Evolutionary conservation across 73 alveolate species (phyloP), one percentile per base, ranked within the genome.

Genomic region (Durusdinium trenchii): DNA sequence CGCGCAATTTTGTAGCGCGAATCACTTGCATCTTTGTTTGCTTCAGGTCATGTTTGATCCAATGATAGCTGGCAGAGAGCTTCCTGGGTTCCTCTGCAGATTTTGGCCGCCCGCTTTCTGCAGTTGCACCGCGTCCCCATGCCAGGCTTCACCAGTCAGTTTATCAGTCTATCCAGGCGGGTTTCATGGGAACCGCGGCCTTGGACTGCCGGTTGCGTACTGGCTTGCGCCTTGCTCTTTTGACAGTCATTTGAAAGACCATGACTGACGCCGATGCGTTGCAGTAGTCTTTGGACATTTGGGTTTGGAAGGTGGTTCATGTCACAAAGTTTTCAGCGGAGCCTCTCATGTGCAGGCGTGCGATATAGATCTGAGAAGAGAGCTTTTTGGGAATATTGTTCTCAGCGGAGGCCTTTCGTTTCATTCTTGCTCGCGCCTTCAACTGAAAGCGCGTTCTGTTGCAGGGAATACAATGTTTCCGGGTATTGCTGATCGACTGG

Each of bases 391-490:
- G 91, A 94, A 92, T 95, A 84, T 99, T 69, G 95, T 99, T 46
- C 91, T 99, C 73, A 99, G 99, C 69, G 99, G 99, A 83, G 99
- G 99, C 60, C 40, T 12, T 23, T 40, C 50, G 40, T 36, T 6
- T 28, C 12, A 18, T 20, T n/a, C 14, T 86, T 12, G 79, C 81
- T 23, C 10, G 43, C 26, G 64, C 42, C 6, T 42, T 47, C 64
- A 12, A 2, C 46, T 23, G 51, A 30, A 51, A 3, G 5, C 30
- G 46, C 35, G 78, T 23, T 46, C 7, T 18, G 51, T 14, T 71
- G 46, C 45, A 94, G 99, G 99, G 6, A 99, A 99, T 38, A 94
- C 99, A 12, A 86, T 95, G 94, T 90, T 99, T 78, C 99, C 98
- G 40, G 99, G 99, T 6, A 98, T 93, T 6, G 95, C 92, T 46